Evolutionary conservation across 164 flowering plant genomes (phyloP), one percentile per base, ranked within the genome.

Genomic region (Umbilicus rupestris): DNA sequence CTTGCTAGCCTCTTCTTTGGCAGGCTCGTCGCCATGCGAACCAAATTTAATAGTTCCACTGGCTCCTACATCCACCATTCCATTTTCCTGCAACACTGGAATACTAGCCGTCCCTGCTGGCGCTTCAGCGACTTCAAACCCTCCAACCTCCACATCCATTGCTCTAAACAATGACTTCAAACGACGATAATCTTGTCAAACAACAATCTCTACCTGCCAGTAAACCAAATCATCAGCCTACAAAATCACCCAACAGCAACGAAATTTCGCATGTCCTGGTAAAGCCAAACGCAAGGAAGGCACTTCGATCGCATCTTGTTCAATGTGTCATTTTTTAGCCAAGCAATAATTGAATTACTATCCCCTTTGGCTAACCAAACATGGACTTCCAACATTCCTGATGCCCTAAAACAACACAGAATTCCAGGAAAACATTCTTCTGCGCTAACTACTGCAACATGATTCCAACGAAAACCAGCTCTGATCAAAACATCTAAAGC

Each of bases 91-190:
- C 42, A 68, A 26, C 11, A 35, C 72, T 19, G 74, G 79, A 17
- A 62, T 80, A 45, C 69, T 78, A 44, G 52, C 24, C 29, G 26
- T 75, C 67, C 77, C 85, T 16, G 76, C 70, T 42, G 83, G 78
- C 14, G 72, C 79, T 55, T 76, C 75, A n/a, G 77, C 75, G 66
- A 73, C 45, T 63, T 85, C 92, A 70, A 77, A 75, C 73, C 77
- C 87, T 66, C 71, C 79, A 55, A 83, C 84, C 75, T 88, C 97
- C 64, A 83, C 79, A 66, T 78, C 87, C 92, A 86, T 90, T 41
- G 39, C 69, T 71, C 63, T 7, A 15, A 45, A 55, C 16, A 55
- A 14, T 28, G 19, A 26, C 20, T 24, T 52, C 59, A 26, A 52
- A 52, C 59, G 17, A 28, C 7, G 33, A 16, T 2, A 26, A 28